Conservation (phyloP, 1,139 yeast genomes). For the Entelexis paramagnoliae region DNA sequence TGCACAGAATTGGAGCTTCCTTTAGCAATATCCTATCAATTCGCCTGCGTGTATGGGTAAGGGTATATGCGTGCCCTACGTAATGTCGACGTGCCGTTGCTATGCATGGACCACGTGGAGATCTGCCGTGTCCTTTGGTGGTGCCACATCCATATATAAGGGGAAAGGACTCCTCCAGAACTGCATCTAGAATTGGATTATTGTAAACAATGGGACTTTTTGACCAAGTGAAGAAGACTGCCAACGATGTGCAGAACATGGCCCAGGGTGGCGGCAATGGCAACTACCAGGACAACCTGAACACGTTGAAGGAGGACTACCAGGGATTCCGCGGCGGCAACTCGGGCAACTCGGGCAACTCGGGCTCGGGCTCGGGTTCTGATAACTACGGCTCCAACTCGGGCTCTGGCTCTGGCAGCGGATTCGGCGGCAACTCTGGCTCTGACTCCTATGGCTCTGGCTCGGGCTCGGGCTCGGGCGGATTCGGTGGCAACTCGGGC, state of each 20-base stretch:
- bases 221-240: slow-evolving; percentile 16
- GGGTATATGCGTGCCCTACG: neutral
- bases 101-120: slow-evolving; percentile 2
- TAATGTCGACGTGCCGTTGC: neutral
- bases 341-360: slow-evolving; percentile 9
- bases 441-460: slow-evolving; percentile 16
- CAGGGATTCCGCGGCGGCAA: slow-evolving; percentile 3
- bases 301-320: slow-evolving; percentile 16
- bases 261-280: slow-evolving; percentile 12
- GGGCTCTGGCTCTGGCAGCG: slow-evolving; percentile 24
- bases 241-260: slow-evolving; percentile 13
- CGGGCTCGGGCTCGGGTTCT: slow-evolving; percentile 3
- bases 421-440: slow-evolving; percentile 24
- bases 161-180: neutral
- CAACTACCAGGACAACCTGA: slow-evolving; percentile 18
- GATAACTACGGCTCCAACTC: slow-evolving; percentile 20
- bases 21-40: neutral
- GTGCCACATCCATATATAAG: neutral
- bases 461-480: slow-evolving; percentile 16
- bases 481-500: slow-evolving; percentile 21
- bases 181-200: neutral
- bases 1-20: too few species aligned
- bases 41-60: neutral
- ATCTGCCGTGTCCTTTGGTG: neutral
- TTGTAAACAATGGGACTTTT: slow-evolving; percentile 19